Evolutionary conservation across 805 yeast genomes (phyloP).

Genomic region (Priceomyces carsonii): DNA sequence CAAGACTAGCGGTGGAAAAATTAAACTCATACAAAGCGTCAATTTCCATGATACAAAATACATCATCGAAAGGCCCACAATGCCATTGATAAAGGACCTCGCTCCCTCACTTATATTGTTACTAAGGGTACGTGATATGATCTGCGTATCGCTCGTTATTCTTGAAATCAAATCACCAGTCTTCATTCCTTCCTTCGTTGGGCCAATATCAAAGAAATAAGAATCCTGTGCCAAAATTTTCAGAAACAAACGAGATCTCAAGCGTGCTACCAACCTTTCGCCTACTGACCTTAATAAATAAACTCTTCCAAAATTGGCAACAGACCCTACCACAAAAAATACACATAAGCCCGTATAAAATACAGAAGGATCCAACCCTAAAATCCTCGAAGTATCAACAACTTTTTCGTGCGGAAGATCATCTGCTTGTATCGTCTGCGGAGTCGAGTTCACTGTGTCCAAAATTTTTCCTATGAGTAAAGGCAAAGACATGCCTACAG

Average conservation of each 20-base stretch:
- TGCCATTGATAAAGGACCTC: conserved; percentile 76
- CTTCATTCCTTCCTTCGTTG: conserved; percentile 48
- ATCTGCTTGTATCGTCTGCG: no score
- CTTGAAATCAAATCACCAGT: conserved; percentile 92
- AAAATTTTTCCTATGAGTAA: conserved; percentile 81
- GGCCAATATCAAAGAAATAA: conserved; percentile 82
- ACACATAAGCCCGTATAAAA: conserved; percentile 65
- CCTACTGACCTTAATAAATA: conserved; percentile 76
- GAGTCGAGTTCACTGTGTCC: conserved; percentile 74
- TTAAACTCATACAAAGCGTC: conserved; percentile 74
- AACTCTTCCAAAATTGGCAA: conserved; percentile 81
- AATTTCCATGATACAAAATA: conserved; percentile 78
- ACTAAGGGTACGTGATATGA: conserved; percentile 82
- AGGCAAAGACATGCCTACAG: conserved; percentile 81
- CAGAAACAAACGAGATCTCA: conserved; percentile 74
- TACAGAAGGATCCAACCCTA: conserved; percentile 61
- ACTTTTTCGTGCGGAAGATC: no score
- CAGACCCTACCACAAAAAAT: conserved; percentile 70
- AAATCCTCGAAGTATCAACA: conserved; percentile 22
- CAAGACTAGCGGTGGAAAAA: conserved; percentile 80
- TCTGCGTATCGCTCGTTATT: conserved; percentile 82
- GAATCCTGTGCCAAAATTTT: conserved; percentile 84
- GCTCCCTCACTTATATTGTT: conserved; percentile 93
- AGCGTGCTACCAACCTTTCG: conserved; percentile 81
- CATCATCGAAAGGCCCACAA: conserved; percentile 92